Conservation (phyloP, 2,329 filamentous ascomycete genomes). For the Lachnellula suecica region DNA sequence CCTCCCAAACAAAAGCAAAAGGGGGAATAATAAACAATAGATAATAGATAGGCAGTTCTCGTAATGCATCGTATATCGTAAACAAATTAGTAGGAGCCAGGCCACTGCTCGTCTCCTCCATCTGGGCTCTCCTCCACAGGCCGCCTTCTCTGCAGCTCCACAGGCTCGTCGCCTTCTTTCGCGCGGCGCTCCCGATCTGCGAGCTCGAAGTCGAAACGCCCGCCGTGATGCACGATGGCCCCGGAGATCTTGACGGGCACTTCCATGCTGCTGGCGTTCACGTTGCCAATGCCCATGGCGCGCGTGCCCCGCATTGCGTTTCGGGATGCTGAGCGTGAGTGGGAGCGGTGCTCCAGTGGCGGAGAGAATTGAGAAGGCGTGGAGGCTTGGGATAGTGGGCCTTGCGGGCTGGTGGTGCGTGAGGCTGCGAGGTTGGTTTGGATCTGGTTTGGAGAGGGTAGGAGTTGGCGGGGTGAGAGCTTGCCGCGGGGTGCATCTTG, state of each 20-base stretch:
- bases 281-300: slow-evolving; percentile 3
- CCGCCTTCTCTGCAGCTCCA: neutral
- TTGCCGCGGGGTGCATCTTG: neutral
- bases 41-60: neutral
- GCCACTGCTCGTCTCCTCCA: slow-evolving; percentile 26
- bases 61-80: neutral
- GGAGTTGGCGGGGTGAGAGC: neutral
- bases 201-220: slow-evolving; percentile 14
- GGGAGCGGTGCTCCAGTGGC: neutral
- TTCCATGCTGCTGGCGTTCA: slow-evolving; percentile 4
- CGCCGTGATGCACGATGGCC: slow-evolving; percentile 1
- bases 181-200: slow-evolving; percentile 10
- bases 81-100: slow-evolving; percentile 18
- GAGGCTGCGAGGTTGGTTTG: neutral
- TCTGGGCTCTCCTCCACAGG: slow-evolving; percentile 11
- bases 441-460: neutral
- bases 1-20: no score
- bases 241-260: slow-evolving; percentile 6
- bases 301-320: neutral
- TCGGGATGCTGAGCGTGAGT: neutral
- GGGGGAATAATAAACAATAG: neutral
- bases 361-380: neutral
- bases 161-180: neutral
- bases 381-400: neutral
- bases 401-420: neutral